phyloP scores from a whole-genome alignment of 805 yeast genomes.

The Yarrowia yakushimensis region DNA sequence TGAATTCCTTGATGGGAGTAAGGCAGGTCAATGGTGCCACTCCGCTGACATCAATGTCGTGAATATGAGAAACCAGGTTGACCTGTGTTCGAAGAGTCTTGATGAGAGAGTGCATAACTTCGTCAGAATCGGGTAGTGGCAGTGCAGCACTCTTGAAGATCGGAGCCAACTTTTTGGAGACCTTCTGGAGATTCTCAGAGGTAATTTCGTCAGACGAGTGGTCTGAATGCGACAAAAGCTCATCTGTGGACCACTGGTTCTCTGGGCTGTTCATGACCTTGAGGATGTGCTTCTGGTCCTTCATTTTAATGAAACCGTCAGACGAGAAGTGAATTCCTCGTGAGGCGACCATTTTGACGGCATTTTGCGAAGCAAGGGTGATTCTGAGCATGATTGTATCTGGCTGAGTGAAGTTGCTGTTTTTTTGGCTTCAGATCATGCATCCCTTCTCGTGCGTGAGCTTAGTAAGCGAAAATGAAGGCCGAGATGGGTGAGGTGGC shows the following conservation, averaged over 20 bases:
- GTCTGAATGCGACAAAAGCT: slow-evolving; percentile 13
- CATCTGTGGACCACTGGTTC: slow-evolving; percentile 15
- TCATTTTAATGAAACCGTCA: slow-evolving; percentile 15
- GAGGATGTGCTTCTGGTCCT: slow-evolving; percentile 12
- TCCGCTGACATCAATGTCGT: slow-evolving; percentile 21
- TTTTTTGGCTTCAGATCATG: not conserved
- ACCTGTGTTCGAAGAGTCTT: slow-evolving; percentile 18
- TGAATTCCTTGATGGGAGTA: slow-evolving; percentile 7
- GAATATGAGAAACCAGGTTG: slow-evolving; percentile 23
- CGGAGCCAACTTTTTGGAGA: slow-evolving; percentile 14
- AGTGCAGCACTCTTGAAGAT: slow-evolving; percentile 11
- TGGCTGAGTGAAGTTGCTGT: not conserved
- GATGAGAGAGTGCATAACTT: slow-evolving; percentile 1
- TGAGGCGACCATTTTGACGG: not conserved
- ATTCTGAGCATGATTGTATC: not conserved
- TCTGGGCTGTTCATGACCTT: slow-evolving; percentile 10
- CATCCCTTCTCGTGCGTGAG: not conserved
- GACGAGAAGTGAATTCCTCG: slow-evolving; percentile 15
- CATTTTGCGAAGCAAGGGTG: not conserved
- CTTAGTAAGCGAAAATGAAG: not conserved
- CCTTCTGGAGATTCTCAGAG: slow-evolving; percentile 17
- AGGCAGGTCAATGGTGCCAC: slow-evolving; percentile 21
- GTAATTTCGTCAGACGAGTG: slow-evolving; percentile 19
- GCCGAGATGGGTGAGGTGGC: not conserved
- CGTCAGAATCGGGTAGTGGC: slow-evolving; percentile 11